Conservation (phyloP, 2,329 filamentous ascomycete genomes). For the Exserohilum rostratum region DNA sequence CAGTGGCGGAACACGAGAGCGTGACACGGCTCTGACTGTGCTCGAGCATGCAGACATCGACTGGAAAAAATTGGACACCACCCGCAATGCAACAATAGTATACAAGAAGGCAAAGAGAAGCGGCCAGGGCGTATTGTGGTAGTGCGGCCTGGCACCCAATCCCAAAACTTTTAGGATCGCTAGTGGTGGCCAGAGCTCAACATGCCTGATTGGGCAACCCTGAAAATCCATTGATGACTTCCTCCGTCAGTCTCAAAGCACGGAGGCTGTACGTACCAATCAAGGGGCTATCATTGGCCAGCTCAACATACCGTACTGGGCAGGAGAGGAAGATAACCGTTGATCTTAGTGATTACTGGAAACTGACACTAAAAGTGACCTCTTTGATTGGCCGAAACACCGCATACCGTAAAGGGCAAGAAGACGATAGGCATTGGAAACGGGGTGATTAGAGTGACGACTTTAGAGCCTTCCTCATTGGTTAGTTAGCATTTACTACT, state of each 20-base stretch:
- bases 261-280: background rate
- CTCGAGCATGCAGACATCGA: conserved; percentile 42
- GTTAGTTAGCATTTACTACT: too few species aligned
- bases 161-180: conserved; percentile 12
- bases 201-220: background rate
- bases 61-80: background rate
- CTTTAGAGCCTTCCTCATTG: too few species aligned
- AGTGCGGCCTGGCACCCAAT: background rate
- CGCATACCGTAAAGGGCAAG: background rate
- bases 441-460: too few species aligned
- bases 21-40: conserved; percentile 41
- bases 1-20: conserved; percentile 34
- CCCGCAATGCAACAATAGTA: background rate
- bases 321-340: background rate
- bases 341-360: conserved; percentile 2
- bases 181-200: conserved; percentile 11
- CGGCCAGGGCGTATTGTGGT: background rate
- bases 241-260: background rate
- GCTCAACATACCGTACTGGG: background rate
- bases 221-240: background rate
- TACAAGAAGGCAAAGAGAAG: background rate
- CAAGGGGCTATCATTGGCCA: background rate
- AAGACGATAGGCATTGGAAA: background rate
- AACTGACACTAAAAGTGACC: background rate
- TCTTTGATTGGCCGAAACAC: background rate